Base-by-base conservation (phyloP, 1,284 basidiomycete species). In the Apiotrichum porosum region DNA sequence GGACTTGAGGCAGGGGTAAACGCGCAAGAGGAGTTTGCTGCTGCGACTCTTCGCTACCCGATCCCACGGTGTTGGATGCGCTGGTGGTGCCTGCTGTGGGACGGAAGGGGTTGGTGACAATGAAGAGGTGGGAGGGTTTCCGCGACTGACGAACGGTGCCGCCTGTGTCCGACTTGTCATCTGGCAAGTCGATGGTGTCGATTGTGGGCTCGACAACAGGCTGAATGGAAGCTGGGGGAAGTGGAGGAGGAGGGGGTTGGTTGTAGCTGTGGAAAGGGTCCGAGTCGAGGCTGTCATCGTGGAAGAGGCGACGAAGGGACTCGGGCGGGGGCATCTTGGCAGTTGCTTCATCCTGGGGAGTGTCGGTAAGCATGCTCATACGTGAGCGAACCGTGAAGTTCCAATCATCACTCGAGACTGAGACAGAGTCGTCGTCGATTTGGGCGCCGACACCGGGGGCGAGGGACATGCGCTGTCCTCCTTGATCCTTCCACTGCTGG, bases 391-490 rank as follows among this genome's bases (percentile, higher is more conserved):
- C 68, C 3, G 72, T 72, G 51, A 74, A 75, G 33, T 66, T 68
- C 73, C 73, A 75, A 33, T 69, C 71, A 19, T 66, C 71, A 9
- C 49, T 57, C 23, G 56, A 60, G 13, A 51, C 52, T 14, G 64
- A 64, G 15, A 17, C 41, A n/a, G 32, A 22, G 24, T 72, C 69
- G 32, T 71, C 69, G 22, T 68, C 67, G 6, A 66, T 53, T 21
- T 57, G 66, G 1, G 70, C 72, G 6, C 73, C 73, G 1, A 75
- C 66, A 2, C 72, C 73, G 2, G 71, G 62, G 1, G 83, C 85
- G 40, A 97, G 76, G 68, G 87, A 90, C 32, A 83, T 83, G 38
- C 91, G 79, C 42, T 84, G 83, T 2, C 87, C 89, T 1, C 86
- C 88, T 43, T 81, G 81, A 62, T 89, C 83, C 41, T 86, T 76